Base-by-base conservation (phyloP, 1,139 yeast genomes). In the Kodamaea plutei region DNA sequence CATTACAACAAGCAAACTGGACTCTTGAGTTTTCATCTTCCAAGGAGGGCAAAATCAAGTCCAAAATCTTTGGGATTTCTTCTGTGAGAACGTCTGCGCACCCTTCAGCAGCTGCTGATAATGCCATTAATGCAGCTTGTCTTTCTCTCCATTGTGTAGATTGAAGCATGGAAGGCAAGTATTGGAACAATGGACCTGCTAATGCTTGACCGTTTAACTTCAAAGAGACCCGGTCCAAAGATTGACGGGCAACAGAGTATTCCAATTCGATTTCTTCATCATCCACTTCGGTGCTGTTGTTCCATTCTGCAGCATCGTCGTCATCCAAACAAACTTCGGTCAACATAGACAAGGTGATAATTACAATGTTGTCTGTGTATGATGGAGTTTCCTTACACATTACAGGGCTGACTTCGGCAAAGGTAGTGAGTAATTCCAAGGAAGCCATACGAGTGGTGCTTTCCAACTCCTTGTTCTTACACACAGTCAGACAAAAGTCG, bases 71-170 rank as follows among this genome's bases (percentile, higher is more conserved):
- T 38, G 88, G 87, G 33, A 88, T 82, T 55, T 88, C 96, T 25
- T 75, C 68, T 37, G 84, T 82, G 59, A 91, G 71, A 11, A 84
- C 89, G 45, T 88, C 96, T 33, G 88, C 75, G 60, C 97, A 91
- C 29, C 98, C 98, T 64, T 91, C 98, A 23, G 97, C 96, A 16
- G 95, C 96, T 7, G 95, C 82, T 1, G 96, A 87, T 26, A 91
- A 65, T 0, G 96, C 97, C 97, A 91, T 91, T 36, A 91, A 66
- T 2, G 97, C 95, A 10, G 96, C 98, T 56, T 88, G 96, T 40
- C 96, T 81, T 56, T 88, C 95, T 56, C 95, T 80, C 98, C 98
- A 91, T 40, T 77, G 74, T 23, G 63, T 51, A 2, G 95, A 81
- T 35, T 67, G 67, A 20, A 84, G 61, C 95, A 91, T 83, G 34